Conservation (phyloP, 805 yeast genomes). For the Candida bentonensis region DNA sequence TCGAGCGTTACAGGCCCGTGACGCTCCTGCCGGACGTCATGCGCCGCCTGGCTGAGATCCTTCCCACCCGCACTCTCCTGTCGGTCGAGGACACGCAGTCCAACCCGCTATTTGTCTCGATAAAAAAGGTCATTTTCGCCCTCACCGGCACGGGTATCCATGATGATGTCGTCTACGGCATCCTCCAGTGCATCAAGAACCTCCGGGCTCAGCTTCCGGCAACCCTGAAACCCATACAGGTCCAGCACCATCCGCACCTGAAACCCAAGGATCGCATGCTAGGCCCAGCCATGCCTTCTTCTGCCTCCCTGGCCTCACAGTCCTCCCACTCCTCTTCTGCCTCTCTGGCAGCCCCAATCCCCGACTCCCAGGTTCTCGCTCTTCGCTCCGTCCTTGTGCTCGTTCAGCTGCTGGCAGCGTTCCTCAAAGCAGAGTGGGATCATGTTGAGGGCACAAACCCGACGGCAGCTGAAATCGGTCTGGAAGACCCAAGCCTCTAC, state of each 20-base stretch:
- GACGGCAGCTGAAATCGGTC: neutral
- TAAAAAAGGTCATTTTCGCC: neutral
- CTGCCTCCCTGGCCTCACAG: neutral
- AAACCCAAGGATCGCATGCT: too few relatives aligned
- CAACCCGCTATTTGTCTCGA: conserved; percentile 1
- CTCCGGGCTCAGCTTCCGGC: neutral
- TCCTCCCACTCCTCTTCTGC: neutral
- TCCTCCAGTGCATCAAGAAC: neutral
- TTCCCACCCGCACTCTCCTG: neutral
- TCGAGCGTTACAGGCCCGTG: neutral
- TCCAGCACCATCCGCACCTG: too few relatives aligned
- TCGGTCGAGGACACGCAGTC: conserved; percentile 3
- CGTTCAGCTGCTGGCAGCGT: neutral
- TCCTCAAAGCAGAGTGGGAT: neutral
- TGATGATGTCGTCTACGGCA: neutral
- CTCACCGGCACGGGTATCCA: neutral
- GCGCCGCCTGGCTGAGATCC: conserved; percentile 1
- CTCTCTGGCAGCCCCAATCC: neutral
- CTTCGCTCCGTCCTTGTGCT: neutral
- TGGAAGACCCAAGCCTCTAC: neutral
- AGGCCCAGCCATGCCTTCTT: neutral
- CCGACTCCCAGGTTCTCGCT: neutral
- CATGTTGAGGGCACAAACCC: neutral
- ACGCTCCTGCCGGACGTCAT: conserved; percentile 1
- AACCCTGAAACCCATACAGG: too few relatives aligned